Conservation (phyloP, 1,139 yeast genomes). For the Nakaseomyces kungkrabaensis region DNA sequence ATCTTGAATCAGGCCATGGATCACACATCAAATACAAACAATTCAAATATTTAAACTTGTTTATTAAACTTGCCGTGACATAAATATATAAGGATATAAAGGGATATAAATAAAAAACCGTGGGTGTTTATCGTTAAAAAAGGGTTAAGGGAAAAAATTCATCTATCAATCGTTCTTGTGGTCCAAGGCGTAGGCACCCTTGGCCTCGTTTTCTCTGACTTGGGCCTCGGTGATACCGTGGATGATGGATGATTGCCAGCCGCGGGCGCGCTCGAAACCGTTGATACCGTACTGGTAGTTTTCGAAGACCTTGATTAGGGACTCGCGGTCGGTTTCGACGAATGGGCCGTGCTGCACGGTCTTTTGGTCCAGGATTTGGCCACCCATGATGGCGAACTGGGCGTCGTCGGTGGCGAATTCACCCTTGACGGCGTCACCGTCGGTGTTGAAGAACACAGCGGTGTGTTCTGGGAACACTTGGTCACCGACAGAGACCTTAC, state of each 20-base stretch:
- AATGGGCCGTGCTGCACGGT: conserved; percentile 79
- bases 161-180: not conserved
- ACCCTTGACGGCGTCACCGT: conserved; percentile 51
- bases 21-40: no score
- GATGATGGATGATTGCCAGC: conserved; percentile 63
- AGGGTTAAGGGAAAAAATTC: not conserved
- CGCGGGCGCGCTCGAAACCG: conserved; percentile 63
- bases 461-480: conserved; percentile 38
- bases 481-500: conserved; percentile 45
- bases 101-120: not conserved
- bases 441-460: conserved; percentile 54
- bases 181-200: conserved; percentile 1
- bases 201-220: conserved; percentile 4
- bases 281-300: conserved; percentile 61
- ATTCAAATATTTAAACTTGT: no score
- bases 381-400: conserved; percentile 62
- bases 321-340: conserved; percentile 47
- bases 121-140: not conserved
- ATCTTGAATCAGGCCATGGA: no score
- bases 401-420: conserved; percentile 33
- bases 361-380: conserved; percentile 65
- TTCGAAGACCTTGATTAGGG: conserved; percentile 55
- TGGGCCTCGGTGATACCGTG: conserved; percentile 36
- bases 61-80: not conserved
- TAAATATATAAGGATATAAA: not conserved